Percentiles rank a stretch among this genome's conserved stretches.
phyloP scores from a whole-genome alignment of 2,329 filamentous ascomycete species.

The Fusarium proliferatum region DNA sequence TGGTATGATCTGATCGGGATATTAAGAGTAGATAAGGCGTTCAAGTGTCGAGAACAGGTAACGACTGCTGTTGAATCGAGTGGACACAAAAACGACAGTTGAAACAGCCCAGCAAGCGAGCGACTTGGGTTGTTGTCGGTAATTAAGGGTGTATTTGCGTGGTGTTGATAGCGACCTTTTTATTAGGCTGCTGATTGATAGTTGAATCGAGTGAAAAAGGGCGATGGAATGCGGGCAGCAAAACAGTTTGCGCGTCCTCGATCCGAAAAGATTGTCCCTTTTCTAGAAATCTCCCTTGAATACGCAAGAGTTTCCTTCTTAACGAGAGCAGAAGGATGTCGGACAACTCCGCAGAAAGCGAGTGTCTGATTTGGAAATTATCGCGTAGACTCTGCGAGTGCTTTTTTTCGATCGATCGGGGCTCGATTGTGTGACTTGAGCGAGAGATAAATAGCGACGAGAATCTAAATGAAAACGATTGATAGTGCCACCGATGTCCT shows the following conservation, averaged over 20 bases:
- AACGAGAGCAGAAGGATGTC: conserved; percentile 17
- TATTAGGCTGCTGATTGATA: conserved; percentile 26
- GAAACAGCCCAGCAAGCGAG: conserved; percentile 33
- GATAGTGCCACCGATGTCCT: conserved; percentile 24
- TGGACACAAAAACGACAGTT: conserved; percentile 7
- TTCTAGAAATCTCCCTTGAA: conserved; percentile 6
- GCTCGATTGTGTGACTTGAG: conserved; percentile 31
- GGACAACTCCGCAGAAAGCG: neutral
- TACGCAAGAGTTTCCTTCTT: conserved; percentile 5
- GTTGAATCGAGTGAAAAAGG: neutral
- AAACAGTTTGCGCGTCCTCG: conserved; percentile 35
- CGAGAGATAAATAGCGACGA: conserved; percentile 1
- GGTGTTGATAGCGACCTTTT: conserved; percentile 2
- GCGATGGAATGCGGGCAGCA: conserved; percentile 37
- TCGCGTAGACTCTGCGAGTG: conserved; percentile 13
- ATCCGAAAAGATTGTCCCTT: neutral
- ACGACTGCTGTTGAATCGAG: conserved; percentile 20
- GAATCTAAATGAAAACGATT: conserved; percentile 15
- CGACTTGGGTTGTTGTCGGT: conserved; percentile 25
- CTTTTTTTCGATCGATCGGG: conserved; percentile 27
- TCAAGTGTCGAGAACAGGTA: conserved; percentile 5
- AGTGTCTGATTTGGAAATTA: neutral
- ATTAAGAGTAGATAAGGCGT: conserved; percentile 21
- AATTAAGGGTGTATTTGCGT: conserved; percentile 3
- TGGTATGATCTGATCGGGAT: neutral